Evolutionary conservation across 163 green algal genomes (phyloP).

Genomic region (Scenedesmus sp.): DNA sequence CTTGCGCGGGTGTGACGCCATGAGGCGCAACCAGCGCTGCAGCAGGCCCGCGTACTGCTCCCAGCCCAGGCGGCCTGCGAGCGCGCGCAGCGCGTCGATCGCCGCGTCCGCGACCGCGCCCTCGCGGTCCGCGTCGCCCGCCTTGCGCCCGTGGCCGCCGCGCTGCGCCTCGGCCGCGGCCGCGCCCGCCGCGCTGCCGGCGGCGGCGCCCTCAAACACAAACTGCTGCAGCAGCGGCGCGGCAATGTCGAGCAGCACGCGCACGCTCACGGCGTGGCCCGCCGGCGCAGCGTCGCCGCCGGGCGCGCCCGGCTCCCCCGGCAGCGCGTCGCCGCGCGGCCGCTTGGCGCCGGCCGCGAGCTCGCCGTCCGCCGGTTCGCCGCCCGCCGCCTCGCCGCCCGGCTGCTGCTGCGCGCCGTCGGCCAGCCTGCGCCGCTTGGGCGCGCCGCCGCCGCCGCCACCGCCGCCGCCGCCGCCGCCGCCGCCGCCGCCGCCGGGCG

Average conservation of each 20-base stretch:
- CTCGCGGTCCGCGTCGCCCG: constrained; percentile 63
- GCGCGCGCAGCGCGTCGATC: constrained; percentile 64
- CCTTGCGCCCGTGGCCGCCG: constrained; percentile 62
- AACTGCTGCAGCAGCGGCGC: constrained; percentile 77
- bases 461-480: constrained; percentile 19
- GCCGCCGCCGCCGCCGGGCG: background rate
- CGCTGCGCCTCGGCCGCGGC: constrained; percentile 9
- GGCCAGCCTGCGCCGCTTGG: background rate
- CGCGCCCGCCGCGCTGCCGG: constrained; percentile 11
- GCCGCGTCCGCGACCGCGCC: constrained; percentile 82
- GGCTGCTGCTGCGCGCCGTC: constrained; percentile 3
- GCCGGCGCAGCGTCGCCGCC: no score
- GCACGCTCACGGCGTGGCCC: constrained; percentile 20
- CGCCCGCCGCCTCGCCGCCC: background rate
- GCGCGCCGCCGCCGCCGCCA: background rate
- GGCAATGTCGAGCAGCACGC: constrained; percentile 67
- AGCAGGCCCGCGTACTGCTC: constrained; percentile 86
- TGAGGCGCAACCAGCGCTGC: constrained; percentile 69
- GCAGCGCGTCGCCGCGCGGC: background rate
- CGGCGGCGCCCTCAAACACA: constrained; percentile 57
- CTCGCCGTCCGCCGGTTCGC: background rate
- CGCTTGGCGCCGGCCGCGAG: constrained; percentile 25
- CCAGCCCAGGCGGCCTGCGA: constrained; percentile 81
- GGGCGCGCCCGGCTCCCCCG: constrained; percentile 31
- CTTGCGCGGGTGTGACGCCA: constrained; percentile 60